A percentile compares a stretch with the other conserved stretches of the same genome.
These are phyloP conservation scores for Lentinula aciculospora DNA, from an alignment of 768 basidiomycete genomes.

Conservation along the genomic window DNA sequence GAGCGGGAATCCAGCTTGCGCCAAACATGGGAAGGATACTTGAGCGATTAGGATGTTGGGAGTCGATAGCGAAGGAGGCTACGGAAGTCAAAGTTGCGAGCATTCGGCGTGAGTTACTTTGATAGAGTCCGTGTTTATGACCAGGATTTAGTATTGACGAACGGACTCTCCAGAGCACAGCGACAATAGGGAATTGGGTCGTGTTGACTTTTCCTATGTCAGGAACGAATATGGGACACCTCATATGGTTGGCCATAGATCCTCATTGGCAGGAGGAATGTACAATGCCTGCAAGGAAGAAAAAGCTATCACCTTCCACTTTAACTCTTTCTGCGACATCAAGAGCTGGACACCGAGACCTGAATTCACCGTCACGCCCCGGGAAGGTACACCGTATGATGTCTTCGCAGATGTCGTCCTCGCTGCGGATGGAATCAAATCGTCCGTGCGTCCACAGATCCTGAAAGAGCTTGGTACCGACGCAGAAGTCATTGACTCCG, in stretches of 20 bases:
- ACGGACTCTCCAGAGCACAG: conserved; percentile 7
- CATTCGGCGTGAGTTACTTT: conserved; percentile 18
- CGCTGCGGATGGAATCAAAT: conserved; percentile 33
- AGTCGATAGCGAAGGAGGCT: conserved; percentile 19
- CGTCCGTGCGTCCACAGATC: conserved; percentile 23
- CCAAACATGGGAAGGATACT: conserved; percentile 27
- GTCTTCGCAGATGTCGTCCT: conserved; percentile 27
- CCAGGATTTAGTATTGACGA: background rate
- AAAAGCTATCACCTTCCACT: conserved; percentile 22
- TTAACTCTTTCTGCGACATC: conserved; percentile 17
- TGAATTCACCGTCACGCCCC: conserved; percentile 7
- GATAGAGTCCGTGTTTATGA: background rate
- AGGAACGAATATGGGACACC: conserved; percentile 23
- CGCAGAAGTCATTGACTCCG: conserved; percentile 26
- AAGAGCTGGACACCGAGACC: conserved; percentile 20
- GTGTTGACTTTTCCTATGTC: conserved; percentile 22
- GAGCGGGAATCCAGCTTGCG: conserved; percentile 30
- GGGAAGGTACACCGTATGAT: conserved; percentile 16
- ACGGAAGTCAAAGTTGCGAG: conserved; percentile 20
- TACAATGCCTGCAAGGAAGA: conserved; percentile 20
- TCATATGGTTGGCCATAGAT: conserved; percentile 28
- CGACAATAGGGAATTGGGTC: conserved; percentile 23
- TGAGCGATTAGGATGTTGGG: conserved; percentile 22
- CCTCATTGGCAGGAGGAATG: conserved; percentile 24
- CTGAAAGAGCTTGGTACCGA: conserved; percentile 22